Evolutionary conservation across 139 green algal genomes (phyloP), one percentile per base, ranked within the genome.

Genomic region (Ostreobium quekettii): DNA sequence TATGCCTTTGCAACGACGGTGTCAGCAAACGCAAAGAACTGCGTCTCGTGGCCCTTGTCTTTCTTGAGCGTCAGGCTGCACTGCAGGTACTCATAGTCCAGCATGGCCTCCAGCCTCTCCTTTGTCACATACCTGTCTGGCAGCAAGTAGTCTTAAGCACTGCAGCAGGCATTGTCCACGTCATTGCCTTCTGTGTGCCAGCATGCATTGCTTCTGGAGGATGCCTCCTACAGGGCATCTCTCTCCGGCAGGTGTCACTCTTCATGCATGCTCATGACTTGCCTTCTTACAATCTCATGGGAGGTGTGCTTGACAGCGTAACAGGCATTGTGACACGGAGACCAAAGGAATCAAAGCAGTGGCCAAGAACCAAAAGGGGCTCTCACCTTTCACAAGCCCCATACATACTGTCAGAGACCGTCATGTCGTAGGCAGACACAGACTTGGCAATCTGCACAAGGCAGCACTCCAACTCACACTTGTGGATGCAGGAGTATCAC

Each of bases 11-110:
- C 75, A 8, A 72, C 60, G 4, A 85, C 70, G 8, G 79, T 85
- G 66, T 85, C 76, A 2, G 79, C 76, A 77, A 85, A 85, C 0
- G 73, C 71, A 64, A 85, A 85, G 73, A 85, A 85, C 32, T 61
- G 56, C 0, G 73, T 81, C 47, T 74, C 48, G 19, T 76, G 30
- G 8, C 79, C 79, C 28, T 71, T 57, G 36, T 71, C 38, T 36
- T 71, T 78, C 29, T 80, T 61, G 30, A 85, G 64, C 1, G 77
- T 78, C 31, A 83, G 64, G 49, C 60, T 61, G 61, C 73, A 81
- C 60, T 78, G 70, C 47, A 83, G 61, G 70, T 76, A 80, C 71
- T 85, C 79, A 26, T 79, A 81, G 36, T 85, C 79, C 48, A 85
- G 66, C 79, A 85, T 85, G 29, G 74, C 72, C 36, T 83, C 60